Evolutionary conservation across 768 basidiomycete species (phyloP).

Genomic region (Podaxis carcinomalis): DNA sequence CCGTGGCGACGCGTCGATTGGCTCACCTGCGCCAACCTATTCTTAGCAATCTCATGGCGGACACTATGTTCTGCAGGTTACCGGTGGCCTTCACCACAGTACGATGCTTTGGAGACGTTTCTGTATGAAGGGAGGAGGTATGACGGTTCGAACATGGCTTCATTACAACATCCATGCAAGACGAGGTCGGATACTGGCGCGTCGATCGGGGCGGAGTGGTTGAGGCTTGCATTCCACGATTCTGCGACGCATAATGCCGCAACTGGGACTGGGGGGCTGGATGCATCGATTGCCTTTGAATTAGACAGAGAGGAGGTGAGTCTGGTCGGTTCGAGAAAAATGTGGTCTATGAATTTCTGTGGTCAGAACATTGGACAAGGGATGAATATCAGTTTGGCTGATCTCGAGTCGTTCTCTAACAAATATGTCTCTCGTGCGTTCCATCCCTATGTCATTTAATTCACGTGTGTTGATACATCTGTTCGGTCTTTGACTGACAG

Average conservation of each 20-base stretch:
- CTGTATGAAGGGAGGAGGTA: constrained; percentile 16
- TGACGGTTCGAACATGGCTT: constrained; percentile 16
- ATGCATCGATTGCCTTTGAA: constrained; percentile 24
- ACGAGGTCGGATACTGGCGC: constrained; percentile 12
- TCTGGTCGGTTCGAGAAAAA: too few relatives aligned
- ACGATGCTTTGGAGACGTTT: constrained; percentile 16
- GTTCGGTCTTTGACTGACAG: constrained; percentile 16
- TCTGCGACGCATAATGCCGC: constrained; percentile 19
- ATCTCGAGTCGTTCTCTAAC: constrained; percentile 31
- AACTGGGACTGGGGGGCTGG: constrained; percentile 24
- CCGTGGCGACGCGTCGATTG: not conserved
- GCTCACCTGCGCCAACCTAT: not conserved
- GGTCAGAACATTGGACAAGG: constrained; percentile 37
- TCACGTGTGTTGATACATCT: not conserved
- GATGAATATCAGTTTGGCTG: constrained; percentile 29
- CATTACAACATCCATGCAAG: constrained; percentile 17
- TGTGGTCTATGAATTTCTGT: too few relatives aligned
- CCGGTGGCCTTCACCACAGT: constrained; percentile 16
- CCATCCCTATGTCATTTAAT: not conserved
- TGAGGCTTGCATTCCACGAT: constrained; percentile 23
- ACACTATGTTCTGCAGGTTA: constrained; percentile 5
- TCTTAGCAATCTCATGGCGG: not conserved
- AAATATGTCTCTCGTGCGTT: constrained; percentile 38
- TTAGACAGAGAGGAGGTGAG: constrained; percentile 16
- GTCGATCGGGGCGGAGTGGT: constrained; percentile 18